These are phyloP conservation scores for Martiniozyma asiatica DNA, from an alignment of 1,139 yeast species.

Conservation along the genomic window DNA sequence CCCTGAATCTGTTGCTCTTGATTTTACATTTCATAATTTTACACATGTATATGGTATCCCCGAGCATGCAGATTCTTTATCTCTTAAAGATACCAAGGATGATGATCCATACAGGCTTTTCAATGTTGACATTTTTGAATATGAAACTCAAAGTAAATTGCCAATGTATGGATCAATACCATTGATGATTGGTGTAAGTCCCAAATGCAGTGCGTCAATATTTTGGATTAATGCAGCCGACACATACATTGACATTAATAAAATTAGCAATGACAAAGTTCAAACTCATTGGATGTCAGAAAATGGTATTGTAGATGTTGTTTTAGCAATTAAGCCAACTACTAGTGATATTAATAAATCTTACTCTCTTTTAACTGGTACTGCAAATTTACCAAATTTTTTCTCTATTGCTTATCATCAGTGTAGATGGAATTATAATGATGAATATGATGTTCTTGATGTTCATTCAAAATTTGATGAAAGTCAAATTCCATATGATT, in stretches of 20 bases:
- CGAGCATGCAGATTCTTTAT: constrained; percentile 79
- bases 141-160: constrained; percentile 65
- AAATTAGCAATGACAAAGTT: constrained; percentile 17
- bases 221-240: constrained; percentile 94
- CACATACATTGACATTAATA: constrained; percentile 69
- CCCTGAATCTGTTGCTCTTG: constrained; percentile 82
- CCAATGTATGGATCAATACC: constrained; percentile 97
- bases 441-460: constrained; percentile 68
- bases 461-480: constrained; percentile 63
- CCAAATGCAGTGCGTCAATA: constrained; percentile 53
- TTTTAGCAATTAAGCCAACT: constrained; percentile 50
- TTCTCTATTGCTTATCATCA: constrained; percentile 88
- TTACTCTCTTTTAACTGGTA: constrained; percentile 71
- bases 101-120: constrained; percentile 69
- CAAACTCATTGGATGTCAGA: constrained; percentile 91
- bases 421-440: constrained; percentile 95
- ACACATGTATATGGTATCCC: constrained; percentile 80
- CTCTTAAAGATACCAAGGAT: constrained; percentile 54
- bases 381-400: constrained; percentile 59
- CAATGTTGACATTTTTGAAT: constrained; percentile 92
- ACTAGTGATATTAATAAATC: constrained; percentile 50
- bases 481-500: constrained; percentile 72
- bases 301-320: constrained; percentile 68
- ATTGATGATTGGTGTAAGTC: constrained; percentile 58
- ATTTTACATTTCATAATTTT: constrained; percentile 51